These are phyloP conservation scores for Euphrasia arctica DNA, from an alignment of 305 asterid genomes.

Conservation along the genomic window DNA sequence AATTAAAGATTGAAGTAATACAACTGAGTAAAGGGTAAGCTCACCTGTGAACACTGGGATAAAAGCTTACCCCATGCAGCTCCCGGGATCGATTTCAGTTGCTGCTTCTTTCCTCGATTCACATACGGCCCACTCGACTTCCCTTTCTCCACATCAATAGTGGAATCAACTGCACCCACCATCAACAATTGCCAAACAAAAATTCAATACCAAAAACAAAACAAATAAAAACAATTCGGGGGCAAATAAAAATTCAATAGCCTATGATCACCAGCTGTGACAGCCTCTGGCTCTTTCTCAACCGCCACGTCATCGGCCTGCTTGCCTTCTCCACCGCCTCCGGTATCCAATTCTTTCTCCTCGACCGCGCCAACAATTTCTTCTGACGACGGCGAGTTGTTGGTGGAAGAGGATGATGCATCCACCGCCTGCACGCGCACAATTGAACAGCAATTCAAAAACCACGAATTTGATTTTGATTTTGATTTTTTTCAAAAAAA, in stretches of 20 bases:
- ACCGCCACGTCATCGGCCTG: slow-evolving; percentile 36
- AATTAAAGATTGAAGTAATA: slow-evolving; percentile 13
- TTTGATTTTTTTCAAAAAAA: background rate
- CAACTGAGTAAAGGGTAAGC: slow-evolving; percentile 16
- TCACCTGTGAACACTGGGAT: slow-evolving; percentile 72
- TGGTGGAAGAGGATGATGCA: slow-evolving; percentile 45
- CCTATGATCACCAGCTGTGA: slow-evolving; percentile 36
- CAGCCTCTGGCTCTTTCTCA: slow-evolving; percentile 36
- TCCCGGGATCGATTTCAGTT: slow-evolving; percentile 42
- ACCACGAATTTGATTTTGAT: slow-evolving; percentile 15
- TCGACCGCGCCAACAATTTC: slow-evolving; percentile 34
- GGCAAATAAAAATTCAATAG: slow-evolving; percentile 31
- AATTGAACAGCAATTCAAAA: slow-evolving; percentile 23
- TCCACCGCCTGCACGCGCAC: slow-evolving; percentile 43
- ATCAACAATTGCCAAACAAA: background rate
- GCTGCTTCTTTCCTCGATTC: slow-evolving; percentile 58
- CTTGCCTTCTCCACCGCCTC: slow-evolving; percentile 41
- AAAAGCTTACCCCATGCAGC: slow-evolving; percentile 90
- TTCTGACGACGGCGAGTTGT: slow-evolving; percentile 40
- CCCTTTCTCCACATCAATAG: slow-evolving; percentile 45
- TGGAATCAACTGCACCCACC: slow-evolving; percentile 48
- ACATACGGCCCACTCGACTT: slow-evolving; percentile 38
- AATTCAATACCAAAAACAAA: background rate
- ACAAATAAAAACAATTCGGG: slow-evolving; percentile 25
- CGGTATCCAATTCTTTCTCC: slow-evolving; percentile 52